phyloP scores from a whole-genome alignment of 768 basidiomycete genomes.

The Leccinellum luteum region DNA sequence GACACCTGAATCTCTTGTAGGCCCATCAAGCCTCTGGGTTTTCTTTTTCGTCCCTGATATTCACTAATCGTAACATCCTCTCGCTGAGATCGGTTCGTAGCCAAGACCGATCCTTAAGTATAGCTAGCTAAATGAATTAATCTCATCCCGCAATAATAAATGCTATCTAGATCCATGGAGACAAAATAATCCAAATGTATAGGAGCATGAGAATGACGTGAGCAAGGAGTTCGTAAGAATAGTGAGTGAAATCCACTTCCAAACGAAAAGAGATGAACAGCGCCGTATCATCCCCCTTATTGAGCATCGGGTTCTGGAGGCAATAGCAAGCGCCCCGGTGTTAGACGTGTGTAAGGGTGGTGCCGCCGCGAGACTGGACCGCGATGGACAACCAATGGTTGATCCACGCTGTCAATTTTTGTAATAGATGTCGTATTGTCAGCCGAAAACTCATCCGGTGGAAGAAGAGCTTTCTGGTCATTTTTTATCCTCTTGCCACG shows the following conservation, averaged over 20 bases:
- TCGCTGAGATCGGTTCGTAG: neutral
- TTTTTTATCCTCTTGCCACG: constrained; percentile 8
- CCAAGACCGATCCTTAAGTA: neutral
- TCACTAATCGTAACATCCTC: neutral
- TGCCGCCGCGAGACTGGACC: constrained; percentile 3
- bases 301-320: constrained; percentile 11
- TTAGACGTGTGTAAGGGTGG: constrained; percentile 21
- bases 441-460: constrained; percentile 17
- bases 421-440: neutral
- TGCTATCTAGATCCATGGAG: neutral
- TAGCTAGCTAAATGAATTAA: neutral
- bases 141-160: neutral
- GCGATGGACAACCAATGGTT: constrained; percentile 11
- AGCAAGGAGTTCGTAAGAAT: neutral
- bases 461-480: constrained; percentile 9
- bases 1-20: neutral
- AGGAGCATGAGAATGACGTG: neutral
- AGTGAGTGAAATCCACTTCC: neutral
- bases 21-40: neutral
- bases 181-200: neutral
- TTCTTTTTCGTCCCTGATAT: neutral
- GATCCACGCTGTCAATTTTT: constrained; percentile 8
- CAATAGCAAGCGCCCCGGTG: constrained; percentile 16
- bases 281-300: neutral
- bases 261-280: neutral